Base-by-base conservation (phyloP, 495 filamentous ascomycete genomes). In the Annulohypoxylon nitens region DNA sequence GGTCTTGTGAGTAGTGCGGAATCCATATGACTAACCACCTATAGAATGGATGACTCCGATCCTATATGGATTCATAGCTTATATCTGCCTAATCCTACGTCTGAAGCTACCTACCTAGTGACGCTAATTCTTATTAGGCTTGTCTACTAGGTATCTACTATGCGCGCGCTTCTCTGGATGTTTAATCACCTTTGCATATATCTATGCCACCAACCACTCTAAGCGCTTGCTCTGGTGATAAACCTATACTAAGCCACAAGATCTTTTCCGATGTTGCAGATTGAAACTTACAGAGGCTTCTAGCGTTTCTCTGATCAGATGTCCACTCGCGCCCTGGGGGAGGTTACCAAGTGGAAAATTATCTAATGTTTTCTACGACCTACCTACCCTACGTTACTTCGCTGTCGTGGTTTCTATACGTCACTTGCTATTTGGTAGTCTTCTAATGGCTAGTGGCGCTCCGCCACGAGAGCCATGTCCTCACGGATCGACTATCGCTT, bases 341-440 rank as follows among this genome's bases (percentile, higher is more conserved):
- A 64, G 45, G 45, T 45, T 30, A 25, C 39, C 5, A 64, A 64
- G 61, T 64, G 61, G 45, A 64, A 61, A 64, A 51, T 64, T 14
- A 18, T 23, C 20, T 23, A 23, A 23, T 7, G 16, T 64, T 25
- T 10, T 33, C 47, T 30, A 64, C 11, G 14, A 53, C 11, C 3
- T 50, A 30, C 30, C 30, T 30, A 18, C 26, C 23, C 47, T 26
- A 26, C 10, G 33, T 33, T 58, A 23, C 18, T 43, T 41, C 34
- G 4, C 30, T n/a, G 34, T 37, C 16, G 41, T 16, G 20, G 10
- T 4, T 30, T 43, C 58, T n/a, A 61, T 30, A 30, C 7, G 41
- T 10, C 16, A 4, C 4, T 18, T 47, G 10, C 26, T 25, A n/a
- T 11, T 45, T 61, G 18, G 26, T 2, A 26, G 23, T 20, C 0